Conservation (phyloP, 1,139 yeast species). For the Diutina scorzettiae region DNA sequence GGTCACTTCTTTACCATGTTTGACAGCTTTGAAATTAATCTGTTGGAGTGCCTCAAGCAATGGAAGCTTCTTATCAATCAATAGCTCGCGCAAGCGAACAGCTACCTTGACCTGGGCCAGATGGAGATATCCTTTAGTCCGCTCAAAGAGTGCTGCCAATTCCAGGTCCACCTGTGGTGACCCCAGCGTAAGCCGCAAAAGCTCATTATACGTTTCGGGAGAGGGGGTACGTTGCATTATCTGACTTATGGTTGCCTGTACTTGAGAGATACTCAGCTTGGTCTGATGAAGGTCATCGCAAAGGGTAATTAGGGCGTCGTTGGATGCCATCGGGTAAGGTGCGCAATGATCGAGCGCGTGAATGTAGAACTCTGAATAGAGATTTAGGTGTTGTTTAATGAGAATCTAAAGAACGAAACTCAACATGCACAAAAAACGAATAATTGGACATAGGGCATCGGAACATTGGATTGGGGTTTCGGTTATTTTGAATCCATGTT, state of each 20-base stretch:
- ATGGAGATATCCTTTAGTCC: slow-evolving; percentile 2
- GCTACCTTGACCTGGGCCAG: slow-evolving; percentile 3
- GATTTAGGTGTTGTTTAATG: too few relatives aligned
- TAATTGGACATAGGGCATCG: too few relatives aligned
- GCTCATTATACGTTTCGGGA: slow-evolving; percentile 5
- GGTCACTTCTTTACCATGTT: not conserved
- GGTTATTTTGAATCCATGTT: too few relatives aligned
- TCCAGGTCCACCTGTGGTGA: slow-evolving; percentile 1
- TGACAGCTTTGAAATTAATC: not conserved
- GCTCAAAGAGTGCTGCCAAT: slow-evolving; percentile 3
- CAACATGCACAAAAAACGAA: too few relatives aligned
- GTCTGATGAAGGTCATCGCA: slow-evolving; percentile 3
- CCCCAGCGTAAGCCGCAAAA: not conserved
- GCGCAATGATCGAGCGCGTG: too few relatives aligned
- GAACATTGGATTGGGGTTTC: too few relatives aligned
- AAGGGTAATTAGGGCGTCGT: not conserved
- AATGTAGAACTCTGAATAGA: too few relatives aligned
- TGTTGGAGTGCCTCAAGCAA: not conserved
- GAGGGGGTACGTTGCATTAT: not conserved
- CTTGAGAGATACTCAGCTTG: slow-evolving; percentile 1
- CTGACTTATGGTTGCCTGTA: slow-evolving; percentile 3
- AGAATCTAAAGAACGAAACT: too few relatives aligned
- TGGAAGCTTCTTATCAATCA: not conserved
- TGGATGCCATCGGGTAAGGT: slow-evolving; percentile 6
- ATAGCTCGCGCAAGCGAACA: slow-evolving; percentile 1